Base-by-base conservation (phyloP, 108 stramenopile genomes). In the Nitzschia sp. region DNA sequence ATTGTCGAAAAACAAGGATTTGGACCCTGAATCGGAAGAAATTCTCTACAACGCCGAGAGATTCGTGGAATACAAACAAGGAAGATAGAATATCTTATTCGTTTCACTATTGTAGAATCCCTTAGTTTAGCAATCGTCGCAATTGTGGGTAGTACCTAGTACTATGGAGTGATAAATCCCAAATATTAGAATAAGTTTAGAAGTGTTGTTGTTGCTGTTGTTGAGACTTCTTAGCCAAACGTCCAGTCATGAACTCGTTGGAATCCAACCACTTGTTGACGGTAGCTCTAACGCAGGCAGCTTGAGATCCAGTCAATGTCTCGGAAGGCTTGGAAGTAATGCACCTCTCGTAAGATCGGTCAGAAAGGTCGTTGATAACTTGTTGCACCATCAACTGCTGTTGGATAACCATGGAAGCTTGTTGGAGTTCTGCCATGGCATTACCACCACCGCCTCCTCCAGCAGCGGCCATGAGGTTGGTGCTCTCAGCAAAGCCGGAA, bases 241-340 rank as follows among this genome's bases (percentile, higher is more conserved):
- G 72, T 40, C 87, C 84, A 44, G 78, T 85, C 76, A 92, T 85
- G 69, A 87, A 92, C 63, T 92, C 87, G 68, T 92, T 92, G 38
- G 91, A 80, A 81, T 92, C 91, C 61, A 92, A 66, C 91, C 91
- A 92, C 61, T 92, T 92, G 63, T 85, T 82, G 20, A 85, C 84
- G 12, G 81, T 76, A 20, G 88, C 76, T 58, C 86, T 71, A 41
- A 92, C 72, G 55, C 91, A 92, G 10, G 83, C 85, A n/a, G 71
- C 87, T 54, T 92, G 84, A 40, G 73, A 79, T 43, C 86, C 86
- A 19, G 57, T 80, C 46, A 92, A 71, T 43, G 85, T 79, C 29
- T 78, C 77, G 14, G 59, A 60, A 14, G 84, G 80, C 41, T 72
- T 76, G n/a, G 80, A 79, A 17, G 85, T 86, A 22, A 89, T 75